Evolutionary conservation across 2,329 filamentous ascomycete species (phyloP), one percentile per base, ranked within the genome.

Genomic region (Penicillium sp.): DNA sequence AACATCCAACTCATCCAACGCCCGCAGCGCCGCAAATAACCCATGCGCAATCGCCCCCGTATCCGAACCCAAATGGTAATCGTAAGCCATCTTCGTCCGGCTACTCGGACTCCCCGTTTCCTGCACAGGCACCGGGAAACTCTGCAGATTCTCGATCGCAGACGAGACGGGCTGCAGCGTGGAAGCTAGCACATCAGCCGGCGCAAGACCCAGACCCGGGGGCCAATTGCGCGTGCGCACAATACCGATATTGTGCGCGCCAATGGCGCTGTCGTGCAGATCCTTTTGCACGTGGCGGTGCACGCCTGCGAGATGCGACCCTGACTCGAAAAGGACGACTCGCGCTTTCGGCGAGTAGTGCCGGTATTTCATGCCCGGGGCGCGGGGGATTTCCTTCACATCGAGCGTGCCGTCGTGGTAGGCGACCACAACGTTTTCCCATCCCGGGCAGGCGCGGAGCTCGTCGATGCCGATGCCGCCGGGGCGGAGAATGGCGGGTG

Each of bases 291-390:
- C 70, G 22, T 74, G 75, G 8, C 67, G 63, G 31, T 68, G 59
- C 17, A 77, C 71, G 8, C 66, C 68, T 3, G 62, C 47, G 20
- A 63, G 56, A 45, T 64, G 65, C 62, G 73, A 72, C 1, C 78
- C 81, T 34, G 84, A 77, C 73, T 96, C 91, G 72, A 92, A 96
- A 1, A 98, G 81, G 14, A 96, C 80, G 2, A 99, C 93, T 48
- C 84, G 87, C 1, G 95, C 96, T 74, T 88, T 91, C 0, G 95
- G 95, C 45, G 93, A 96, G 72, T 99, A 99, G 74, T 99, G 95
- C 73, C 95, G 91, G 75, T 99, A 99, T 78, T 99, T 99, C 95
- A 99, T 99, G 0, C 95, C 95, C 0, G 95, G 95, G 0, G 95
- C 95, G 58, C 91, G 84, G 0, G 95, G 95, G 10, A 84, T 83